Evolutionary conservation across 228 moss, liverwort and hornwort species (phyloP).

Genomic region (Sphagnum fallax): DNA sequence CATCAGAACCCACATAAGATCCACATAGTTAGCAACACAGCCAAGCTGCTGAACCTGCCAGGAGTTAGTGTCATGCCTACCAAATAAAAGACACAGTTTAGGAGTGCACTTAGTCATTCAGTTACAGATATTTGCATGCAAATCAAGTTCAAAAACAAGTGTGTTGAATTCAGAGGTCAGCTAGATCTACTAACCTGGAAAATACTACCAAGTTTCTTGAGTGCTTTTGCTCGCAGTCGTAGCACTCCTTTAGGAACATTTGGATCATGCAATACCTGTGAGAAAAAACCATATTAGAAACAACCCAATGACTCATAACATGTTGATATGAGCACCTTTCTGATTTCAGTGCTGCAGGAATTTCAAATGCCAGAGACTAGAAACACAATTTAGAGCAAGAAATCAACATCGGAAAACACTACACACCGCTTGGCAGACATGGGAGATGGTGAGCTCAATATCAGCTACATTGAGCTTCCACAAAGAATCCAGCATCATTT

Average conservation of each 20-base stretch:
- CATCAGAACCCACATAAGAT: too few relatives aligned
- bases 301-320: background rate
- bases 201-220: constrained; percentile 39
- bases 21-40: too few relatives aligned
- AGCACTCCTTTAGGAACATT: constrained; percentile 26
- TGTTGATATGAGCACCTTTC: background rate
- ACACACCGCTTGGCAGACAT: constrained; percentile 73
- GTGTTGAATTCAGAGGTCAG: background rate
- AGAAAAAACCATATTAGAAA: background rate
- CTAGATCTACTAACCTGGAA: constrained; percentile 23
- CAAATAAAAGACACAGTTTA: background rate
- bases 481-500: constrained; percentile 61
- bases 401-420: too few relatives aligned
- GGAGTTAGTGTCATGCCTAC: too few relatives aligned
- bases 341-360: background rate
- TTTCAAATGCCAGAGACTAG: background rate
- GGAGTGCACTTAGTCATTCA: background rate
- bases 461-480: constrained; percentile 97
- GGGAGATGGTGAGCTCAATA: constrained; percentile 82
- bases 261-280: constrained; percentile 34
- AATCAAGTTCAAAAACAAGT: background rate
- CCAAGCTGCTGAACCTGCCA: background rate
- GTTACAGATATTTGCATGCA: background rate
- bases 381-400: too few relatives aligned
- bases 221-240: constrained; percentile 33